These are phyloP conservation scores for Blastomyces parvus DNA, from an alignment of 2,329 filamentous ascomycete genomes.

Conservation along the genomic window DNA sequence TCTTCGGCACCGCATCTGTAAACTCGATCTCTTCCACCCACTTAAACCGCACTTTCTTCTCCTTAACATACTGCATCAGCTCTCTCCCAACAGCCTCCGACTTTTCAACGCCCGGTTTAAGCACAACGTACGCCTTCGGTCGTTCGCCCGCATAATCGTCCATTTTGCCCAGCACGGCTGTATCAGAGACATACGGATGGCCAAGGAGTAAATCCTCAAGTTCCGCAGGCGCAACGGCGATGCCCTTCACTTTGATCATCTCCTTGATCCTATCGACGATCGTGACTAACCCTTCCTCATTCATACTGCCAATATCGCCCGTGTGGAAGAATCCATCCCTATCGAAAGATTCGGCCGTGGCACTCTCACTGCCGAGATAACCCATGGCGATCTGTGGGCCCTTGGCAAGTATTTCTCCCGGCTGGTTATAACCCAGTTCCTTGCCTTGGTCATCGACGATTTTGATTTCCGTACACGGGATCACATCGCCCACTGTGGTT, in stretches of 20 bases:
- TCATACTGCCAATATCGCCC: slow-evolving; percentile 45
- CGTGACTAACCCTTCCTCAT: slow-evolving; percentile 25
- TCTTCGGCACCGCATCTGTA: slow-evolving; percentile 48
- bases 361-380: slow-evolving; percentile 44
- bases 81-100: neutral
- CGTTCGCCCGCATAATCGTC: slow-evolving; percentile 11
- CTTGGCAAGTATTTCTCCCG: slow-evolving; percentile 46
- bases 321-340: slow-evolving; percentile 47
- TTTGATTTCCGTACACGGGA: slow-evolving; percentile 40
- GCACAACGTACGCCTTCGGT: slow-evolving; percentile 7
- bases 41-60: slow-evolving; percentile 7
- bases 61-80: slow-evolving; percentile 6
- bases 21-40: slow-evolving; percentile 9
- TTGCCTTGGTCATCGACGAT: slow-evolving; percentile 49
- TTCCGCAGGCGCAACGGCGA: slow-evolving; percentile 45
- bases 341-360: slow-evolving; percentile 43
- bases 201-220: slow-evolving; percentile 41
- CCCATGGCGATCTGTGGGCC: slow-evolving; percentile 46
- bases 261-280: slow-evolving; percentile 47
- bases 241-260: slow-evolving; percentile 48
- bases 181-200: slow-evolving; percentile 41
- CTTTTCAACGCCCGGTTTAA: slow-evolving; percentile 6
- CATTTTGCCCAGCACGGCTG: slow-evolving; percentile 40
- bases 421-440: slow-evolving; percentile 40
- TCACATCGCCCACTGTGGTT: slow-evolving; percentile 40